These are phyloP conservation scores for Hymenoscyphus linearis DNA, from an alignment of 2,329 filamentous ascomycete species.

Conservation along the genomic window DNA sequence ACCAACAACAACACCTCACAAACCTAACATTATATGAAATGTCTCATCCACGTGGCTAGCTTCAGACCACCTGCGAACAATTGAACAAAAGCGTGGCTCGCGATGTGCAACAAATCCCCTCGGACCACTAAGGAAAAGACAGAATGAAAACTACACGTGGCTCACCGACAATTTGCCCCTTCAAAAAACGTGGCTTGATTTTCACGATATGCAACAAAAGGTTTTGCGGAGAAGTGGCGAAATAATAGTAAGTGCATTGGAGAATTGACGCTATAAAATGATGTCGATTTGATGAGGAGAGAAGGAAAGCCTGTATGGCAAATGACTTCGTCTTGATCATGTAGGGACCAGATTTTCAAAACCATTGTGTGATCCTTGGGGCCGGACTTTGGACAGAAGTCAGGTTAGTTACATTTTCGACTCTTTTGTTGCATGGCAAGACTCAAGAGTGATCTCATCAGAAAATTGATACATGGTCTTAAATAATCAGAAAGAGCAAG, in stretches of 20 bases:
- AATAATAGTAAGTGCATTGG: neutral
- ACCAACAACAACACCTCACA: neutral
- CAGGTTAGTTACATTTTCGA: no score
- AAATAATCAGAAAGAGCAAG: no score
- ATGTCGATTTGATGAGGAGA: neutral
- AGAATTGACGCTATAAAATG: neutral
- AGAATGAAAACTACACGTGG: constrained; percentile 3
- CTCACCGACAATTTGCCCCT: constrained; percentile 7
- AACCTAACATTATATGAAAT: neutral
- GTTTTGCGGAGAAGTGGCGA: neutral
- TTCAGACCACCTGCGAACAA: neutral
- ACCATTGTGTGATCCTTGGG: no score
- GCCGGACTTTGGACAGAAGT: no score
- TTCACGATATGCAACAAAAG: constrained; percentile 6
- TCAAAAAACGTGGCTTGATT: constrained; percentile 8
- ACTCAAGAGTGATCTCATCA: no score
- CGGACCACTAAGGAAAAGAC: neutral
- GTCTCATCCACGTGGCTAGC: neutral
- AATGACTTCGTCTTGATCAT: neutral
- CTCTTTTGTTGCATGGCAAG: no score
- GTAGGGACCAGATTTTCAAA: no score
- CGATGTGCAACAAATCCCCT: constrained; percentile 10
- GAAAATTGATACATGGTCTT: no score
- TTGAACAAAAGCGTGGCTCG: constrained; percentile 8
- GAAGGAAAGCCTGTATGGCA: neutral